Percentiles rank a stretch among this genome's conserved stretches.
phyloP scores from a whole-genome alignment of 2,329 filamentous ascomycete genomes.

The Xylariaceae sp. region DNA sequence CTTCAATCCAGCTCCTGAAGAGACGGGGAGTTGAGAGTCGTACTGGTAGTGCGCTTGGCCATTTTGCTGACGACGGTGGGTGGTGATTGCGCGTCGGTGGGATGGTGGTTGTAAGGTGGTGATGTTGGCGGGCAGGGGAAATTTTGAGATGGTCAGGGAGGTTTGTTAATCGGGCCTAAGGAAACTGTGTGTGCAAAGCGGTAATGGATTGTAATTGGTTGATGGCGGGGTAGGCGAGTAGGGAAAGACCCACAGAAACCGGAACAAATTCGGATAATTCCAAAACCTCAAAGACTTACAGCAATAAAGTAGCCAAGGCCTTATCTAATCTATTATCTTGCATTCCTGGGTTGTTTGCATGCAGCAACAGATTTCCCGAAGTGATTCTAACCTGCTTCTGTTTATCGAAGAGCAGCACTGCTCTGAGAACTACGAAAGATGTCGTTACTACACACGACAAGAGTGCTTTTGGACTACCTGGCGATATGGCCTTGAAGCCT shows the following conservation, averaged over 20 bases:
- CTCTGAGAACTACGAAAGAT: no score
- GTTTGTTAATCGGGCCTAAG: constrained; percentile 10
- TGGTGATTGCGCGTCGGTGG: constrained; percentile 11
- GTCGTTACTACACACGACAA: no score
- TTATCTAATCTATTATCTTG: no score
- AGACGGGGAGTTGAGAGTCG: neutral
- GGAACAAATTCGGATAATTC: constrained; percentile 11
- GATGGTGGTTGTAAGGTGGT: constrained; percentile 10
- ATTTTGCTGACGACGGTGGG: constrained; percentile 14
- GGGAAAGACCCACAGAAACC: neutral
- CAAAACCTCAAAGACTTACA: neutral
- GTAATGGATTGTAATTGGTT: constrained; percentile 10
- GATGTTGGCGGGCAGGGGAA: constrained; percentile 15
- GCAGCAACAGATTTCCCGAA: no score
- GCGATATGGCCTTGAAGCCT: no score
- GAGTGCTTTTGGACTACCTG: no score
- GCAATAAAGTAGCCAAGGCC: neutral
- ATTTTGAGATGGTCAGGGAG: constrained; percentile 13
- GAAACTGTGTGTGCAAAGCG: constrained; percentile 14
- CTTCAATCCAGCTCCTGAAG: neutral
- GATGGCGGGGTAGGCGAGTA: constrained; percentile 11
- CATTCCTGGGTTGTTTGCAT: no score
- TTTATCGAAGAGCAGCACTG: no score
- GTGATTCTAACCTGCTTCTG: no score
- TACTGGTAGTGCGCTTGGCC: constrained; percentile 18